Evolutionary conservation across 2,329 filamentous ascomycete species (phyloP).

Genomic region (Cordyceps tenuipes): DNA sequence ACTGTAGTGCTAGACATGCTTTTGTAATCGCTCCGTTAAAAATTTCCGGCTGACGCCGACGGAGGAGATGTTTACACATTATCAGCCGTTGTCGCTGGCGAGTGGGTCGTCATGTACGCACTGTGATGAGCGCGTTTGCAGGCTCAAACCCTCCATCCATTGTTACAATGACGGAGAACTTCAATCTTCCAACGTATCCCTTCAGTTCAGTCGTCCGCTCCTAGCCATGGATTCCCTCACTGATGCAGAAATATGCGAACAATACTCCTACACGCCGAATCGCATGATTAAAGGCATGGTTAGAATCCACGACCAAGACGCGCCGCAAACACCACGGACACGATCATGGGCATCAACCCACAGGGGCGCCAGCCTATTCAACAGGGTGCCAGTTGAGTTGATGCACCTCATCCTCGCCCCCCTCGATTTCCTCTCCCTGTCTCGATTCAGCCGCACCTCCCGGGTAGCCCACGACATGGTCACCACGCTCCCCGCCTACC

Average conservation of each 20-base stretch:
- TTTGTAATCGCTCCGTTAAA: too few species aligned
- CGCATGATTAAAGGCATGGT: not conserved
- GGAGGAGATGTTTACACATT: too few species aligned
- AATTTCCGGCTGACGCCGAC: too few species aligned
- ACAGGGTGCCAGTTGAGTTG: constrained; percentile 20
- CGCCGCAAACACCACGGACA: not conserved
- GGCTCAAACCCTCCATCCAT: too few species aligned
- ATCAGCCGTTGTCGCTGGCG: too few species aligned
- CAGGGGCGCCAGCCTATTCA: constrained; percentile 15
- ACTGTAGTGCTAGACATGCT: too few species aligned
- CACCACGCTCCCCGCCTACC: constrained; percentile 27
- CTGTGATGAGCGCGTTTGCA: too few species aligned
- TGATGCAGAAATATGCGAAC: not conserved
- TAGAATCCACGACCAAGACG: not conserved
- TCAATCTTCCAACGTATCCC: too few species aligned
- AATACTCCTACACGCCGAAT: not conserved
- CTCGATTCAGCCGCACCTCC: constrained; percentile 21
- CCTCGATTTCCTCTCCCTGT: constrained; percentile 22
- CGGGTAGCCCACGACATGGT: constrained; percentile 19
- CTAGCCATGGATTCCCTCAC: not conserved
- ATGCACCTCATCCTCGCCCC: constrained; percentile 18
- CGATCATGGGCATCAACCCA: not conserved
- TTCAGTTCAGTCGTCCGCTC: too few species aligned
- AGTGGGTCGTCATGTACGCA: too few species aligned
- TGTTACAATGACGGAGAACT: too few species aligned